Conservation (phyloP, 129 eudicot species). For the Arctium minus region DNA sequence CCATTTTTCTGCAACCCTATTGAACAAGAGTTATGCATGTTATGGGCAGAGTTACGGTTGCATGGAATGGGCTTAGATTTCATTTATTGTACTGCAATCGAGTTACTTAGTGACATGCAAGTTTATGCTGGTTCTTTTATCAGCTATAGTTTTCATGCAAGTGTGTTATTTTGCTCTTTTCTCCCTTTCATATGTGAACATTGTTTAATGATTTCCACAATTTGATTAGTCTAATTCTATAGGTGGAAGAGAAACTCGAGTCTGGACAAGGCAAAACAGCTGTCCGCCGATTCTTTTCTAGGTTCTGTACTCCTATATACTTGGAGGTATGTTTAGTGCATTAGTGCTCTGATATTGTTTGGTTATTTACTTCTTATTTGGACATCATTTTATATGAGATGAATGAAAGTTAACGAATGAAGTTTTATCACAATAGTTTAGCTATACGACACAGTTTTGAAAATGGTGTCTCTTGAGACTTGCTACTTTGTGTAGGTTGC, state of each 20-base stretch:
- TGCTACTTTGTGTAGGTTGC: too few species aligned
- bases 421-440: neutral
- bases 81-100: too few species aligned
- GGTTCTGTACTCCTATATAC: conserved; percentile 70
- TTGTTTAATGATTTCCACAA: neutral
- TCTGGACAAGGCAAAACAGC: conserved; percentile 69
- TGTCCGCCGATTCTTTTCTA: conserved; percentile 60
- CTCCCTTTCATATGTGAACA: neutral
- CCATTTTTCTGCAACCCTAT: too few species aligned
- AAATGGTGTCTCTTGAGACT: too few species aligned
- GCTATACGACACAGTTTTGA: neutral
- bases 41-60: too few species aligned
- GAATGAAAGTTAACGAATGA: neutral
- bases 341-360: neutral
- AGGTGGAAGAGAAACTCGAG: conserved; percentile 84
- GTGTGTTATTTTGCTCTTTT: too few species aligned
- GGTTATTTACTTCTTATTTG: neutral
- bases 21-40: too few species aligned
- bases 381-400: neutral
- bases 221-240: neutral
- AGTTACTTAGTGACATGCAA: neutral
- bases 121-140: neutral
- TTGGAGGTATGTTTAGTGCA: conserved; percentile 50
- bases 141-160: neutral
- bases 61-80: too few species aligned